phyloP scores from a whole-genome alignment of 257 asterid genomes.

The Solanum chmielewskii region DNA sequence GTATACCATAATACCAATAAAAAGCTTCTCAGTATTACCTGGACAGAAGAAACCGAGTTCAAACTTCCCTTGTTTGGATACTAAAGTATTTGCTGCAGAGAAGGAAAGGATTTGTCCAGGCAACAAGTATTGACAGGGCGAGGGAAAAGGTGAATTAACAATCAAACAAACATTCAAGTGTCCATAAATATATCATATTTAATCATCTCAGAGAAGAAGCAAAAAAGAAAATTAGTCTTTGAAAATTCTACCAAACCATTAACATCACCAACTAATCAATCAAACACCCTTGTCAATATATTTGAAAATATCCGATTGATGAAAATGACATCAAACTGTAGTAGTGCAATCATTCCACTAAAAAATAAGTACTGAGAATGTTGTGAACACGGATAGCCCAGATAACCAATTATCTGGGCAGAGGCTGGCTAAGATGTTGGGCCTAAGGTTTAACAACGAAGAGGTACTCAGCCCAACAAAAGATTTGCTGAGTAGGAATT shows the following conservation, averaged over 20 bases:
- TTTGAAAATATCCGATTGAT: background rate
- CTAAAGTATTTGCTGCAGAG: background rate
- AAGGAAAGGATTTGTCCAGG: background rate
- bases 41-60: constrained; percentile 21
- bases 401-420: background rate
- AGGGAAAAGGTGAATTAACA: background rate
- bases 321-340: background rate
- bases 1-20: constrained; percentile 35
- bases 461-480: background rate
- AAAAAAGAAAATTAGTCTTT: background rate
- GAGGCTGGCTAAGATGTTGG: background rate
- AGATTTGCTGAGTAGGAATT: too few species aligned
- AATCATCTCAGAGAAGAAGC: background rate
- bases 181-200: background rate
- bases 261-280: background rate
- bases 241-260: background rate
- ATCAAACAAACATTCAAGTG: background rate
- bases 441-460: background rate
- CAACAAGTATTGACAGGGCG: background rate
- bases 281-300: too few species aligned
- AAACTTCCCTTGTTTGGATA: background rate
- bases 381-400: background rate
- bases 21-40: constrained; percentile 4
- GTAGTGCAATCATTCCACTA: background rate
- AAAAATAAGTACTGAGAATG: background rate